These are phyloP conservation scores for Piper longum DNA, from an alignment of 164 flowering plant genomes.

Conservation along the genomic window DNA sequence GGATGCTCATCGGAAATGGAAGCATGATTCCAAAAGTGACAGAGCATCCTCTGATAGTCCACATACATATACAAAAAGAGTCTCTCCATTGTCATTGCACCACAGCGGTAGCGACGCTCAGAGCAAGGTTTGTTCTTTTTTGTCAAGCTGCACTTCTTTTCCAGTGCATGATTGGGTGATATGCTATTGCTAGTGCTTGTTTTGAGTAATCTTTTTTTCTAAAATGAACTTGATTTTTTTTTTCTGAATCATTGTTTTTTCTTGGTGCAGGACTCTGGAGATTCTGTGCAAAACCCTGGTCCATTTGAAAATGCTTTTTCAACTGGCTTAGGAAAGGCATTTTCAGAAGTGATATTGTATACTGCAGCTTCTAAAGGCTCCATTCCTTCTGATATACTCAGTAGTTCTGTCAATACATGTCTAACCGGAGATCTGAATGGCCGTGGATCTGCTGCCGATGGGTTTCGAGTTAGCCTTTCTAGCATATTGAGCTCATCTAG, in stretches of 20 bases:
- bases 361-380: slow-evolving; percentile 37
- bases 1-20: slow-evolving; percentile 32
- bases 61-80: slow-evolving; percentile 19
- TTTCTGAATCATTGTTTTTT: too few relatives aligned
- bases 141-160: background rate
- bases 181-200: background rate
- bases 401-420: slow-evolving; percentile 20
- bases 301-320: slow-evolving; percentile 29
- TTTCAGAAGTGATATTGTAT: slow-evolving; percentile 50
- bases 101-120: slow-evolving; percentile 20
- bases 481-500: slow-evolving; percentile 95
- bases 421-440: slow-evolving; percentile 28
- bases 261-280: slow-evolving; percentile 40
- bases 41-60: slow-evolving; percentile 36
- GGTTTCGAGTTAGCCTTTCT: slow-evolving; percentile 68
- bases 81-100: slow-evolving; percentile 24
- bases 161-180: background rate
- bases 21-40: slow-evolving; percentile 33
- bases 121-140: slow-evolving; percentile 10
- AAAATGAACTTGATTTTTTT: too few relatives aligned
- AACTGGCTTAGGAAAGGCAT: slow-evolving; percentile 63
- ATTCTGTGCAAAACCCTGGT: slow-evolving; percentile 20
- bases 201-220: too few relatives aligned
- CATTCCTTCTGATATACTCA: slow-evolving; percentile 21
- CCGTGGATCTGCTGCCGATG: slow-evolving; percentile 49